Evolutionary conservation across 208 protist genomes (phyloP), one percentile per base, ranked within the genome.

Genomic region (Naegleria fowleri): DNA sequence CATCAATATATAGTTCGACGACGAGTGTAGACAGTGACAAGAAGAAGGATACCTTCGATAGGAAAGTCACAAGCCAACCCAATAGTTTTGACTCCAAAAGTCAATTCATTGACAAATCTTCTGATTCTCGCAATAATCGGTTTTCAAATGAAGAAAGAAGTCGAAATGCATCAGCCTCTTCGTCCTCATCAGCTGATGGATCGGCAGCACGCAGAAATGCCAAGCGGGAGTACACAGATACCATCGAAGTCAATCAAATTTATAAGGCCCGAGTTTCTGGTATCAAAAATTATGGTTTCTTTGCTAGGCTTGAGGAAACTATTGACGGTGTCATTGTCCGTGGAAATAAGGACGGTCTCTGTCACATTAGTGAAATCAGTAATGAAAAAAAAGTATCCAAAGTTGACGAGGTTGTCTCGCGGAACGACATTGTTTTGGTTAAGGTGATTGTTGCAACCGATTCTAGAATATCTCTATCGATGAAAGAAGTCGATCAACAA

Each of bases 401-500:
- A 29, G 87, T 90, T 5, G 25, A 22, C 7, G 87, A 90, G 0
- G 6, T 51, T 5, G 87, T 90, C 16, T 36, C 29, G 0, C 13
- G 55, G 29, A 38, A 51, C 36, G 38, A 90, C 16, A 33, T 6
- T 5, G 87, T 90, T 48, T 79, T 6, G 0, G 87, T 98, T 5
- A 97, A 98, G 91, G 92, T 98, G 11, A 87, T 95, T 84, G 90
- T 91, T 25, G 91, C 95, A 2, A 85, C 92, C 0, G 95, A 93
- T 79, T 90, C 84, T 51, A 95, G 93, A 85, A 92, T 98, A 22
- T 90, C 87, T 40, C 91, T 98, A 15, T 95, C 92, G 33, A 96
- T 98, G 95, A 95, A 95, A 43, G 95, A 97, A 67, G 95, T 98
- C 5, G 96, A 98, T 91, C 97, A 98, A 91, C 16, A 38, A 16